These are phyloP conservation scores for Botrytis sinoallii DNA, from an alignment of 2,329 filamentous ascomycete species.

Conservation along the genomic window DNA sequence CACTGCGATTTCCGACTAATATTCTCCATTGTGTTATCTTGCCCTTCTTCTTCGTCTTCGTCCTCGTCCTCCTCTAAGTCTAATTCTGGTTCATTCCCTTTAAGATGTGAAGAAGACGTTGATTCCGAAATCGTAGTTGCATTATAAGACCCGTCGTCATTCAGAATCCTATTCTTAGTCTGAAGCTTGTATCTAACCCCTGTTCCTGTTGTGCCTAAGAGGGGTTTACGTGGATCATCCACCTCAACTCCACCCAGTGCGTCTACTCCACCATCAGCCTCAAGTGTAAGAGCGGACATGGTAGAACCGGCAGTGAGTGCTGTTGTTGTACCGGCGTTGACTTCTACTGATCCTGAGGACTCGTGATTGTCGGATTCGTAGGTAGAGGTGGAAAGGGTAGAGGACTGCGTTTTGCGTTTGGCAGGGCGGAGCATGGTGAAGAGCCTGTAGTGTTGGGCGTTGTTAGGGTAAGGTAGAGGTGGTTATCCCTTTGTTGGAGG, in stretches of 20 bases:
- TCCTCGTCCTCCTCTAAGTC: slow-evolving; percentile 9
- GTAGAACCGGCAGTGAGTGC: slow-evolving; percentile 1
- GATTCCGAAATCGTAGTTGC: neutral
- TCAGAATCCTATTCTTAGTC: neutral
- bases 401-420: slow-evolving; percentile 15
- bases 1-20: slow-evolving; percentile 48
- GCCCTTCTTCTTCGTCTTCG: neutral
- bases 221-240: slow-evolving; percentile 23
- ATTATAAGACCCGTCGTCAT: slow-evolving; percentile 2
- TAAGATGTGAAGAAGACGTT: neutral
- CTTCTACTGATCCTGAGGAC: neutral
- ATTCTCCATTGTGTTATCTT: slow-evolving; percentile 32
- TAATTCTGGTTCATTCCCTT: slow-evolving; percentile 10
- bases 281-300: neutral
- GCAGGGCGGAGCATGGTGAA: slow-evolving; percentile 15
- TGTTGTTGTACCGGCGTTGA: neutral
- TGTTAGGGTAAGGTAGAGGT: neutral
- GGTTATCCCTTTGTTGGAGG: slow-evolving; percentile 6
- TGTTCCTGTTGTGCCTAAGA: slow-evolving; percentile 20
- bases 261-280: slow-evolving; percentile 11
- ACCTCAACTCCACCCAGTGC: neutral
- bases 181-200: neutral
- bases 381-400: neutral
- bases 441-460: neutral
- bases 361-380: neutral